Conservation (phyloP, 208 protist species). For the Entamoeba nuttalli region DNA sequence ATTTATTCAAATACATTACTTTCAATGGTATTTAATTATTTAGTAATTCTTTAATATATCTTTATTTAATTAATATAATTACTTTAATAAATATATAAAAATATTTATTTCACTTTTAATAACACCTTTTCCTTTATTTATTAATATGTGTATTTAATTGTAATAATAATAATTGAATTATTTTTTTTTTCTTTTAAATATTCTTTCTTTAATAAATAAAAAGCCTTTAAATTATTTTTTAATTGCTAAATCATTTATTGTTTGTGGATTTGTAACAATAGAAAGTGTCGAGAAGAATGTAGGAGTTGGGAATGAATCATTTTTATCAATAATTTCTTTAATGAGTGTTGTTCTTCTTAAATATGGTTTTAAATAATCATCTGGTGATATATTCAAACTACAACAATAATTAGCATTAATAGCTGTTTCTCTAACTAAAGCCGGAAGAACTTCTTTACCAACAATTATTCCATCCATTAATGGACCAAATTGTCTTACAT, state of each 20-base stretch:
- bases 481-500: neutral
- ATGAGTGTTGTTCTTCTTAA: neutral
- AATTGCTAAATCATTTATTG: neutral
- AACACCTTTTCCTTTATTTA: no score
- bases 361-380: neutral
- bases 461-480: neutral
- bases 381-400: neutral
- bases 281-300: neutral
- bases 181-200: no score
- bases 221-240: neutral
- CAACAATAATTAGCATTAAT: neutral
- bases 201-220: no score
- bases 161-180: no score
- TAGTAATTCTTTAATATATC: no score
- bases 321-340: neutral
- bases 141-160: no score
- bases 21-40: no score
- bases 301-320: neutral
- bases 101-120: no score
- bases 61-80: no score
- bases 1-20: no score
- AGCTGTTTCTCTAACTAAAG: neutral
- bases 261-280: neutral
- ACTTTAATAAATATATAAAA: no score
- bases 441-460: neutral